Percentiles rank a stretch among this genome's conserved stretches.
phyloP scores from a whole-genome alignment of 164 flowering plant species.

The Dillenia suffruticosa region DNA sequence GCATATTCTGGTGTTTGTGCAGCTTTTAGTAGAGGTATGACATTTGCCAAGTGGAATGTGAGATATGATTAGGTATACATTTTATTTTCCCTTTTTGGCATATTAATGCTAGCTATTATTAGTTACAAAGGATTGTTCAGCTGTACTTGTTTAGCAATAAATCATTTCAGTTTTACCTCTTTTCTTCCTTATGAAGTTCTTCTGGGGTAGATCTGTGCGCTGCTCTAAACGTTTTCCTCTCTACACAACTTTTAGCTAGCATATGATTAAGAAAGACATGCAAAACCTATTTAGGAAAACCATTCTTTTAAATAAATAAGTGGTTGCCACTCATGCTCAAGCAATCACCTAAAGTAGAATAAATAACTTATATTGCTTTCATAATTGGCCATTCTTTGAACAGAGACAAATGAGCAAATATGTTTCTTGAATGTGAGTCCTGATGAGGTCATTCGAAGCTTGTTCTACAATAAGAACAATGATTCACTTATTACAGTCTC shows the following conservation, averaged over 20 bases:
- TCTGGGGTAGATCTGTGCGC: too few relatives aligned
- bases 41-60: neutral
- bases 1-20: conserved; percentile 99
- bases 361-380: neutral
- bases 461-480: conserved; percentile 95
- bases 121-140: too few relatives aligned
- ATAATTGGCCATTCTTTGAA: conserved; percentile 16
- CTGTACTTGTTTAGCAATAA: too few relatives aligned
- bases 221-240: too few relatives aligned
- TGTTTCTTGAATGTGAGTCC: conserved; percentile 91
- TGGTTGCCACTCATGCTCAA: neutral
- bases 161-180: too few relatives aligned
- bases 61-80: too few relatives aligned
- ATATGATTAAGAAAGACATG: too few relatives aligned
- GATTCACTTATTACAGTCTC: conserved; percentile 98
- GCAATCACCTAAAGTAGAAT: neutral
- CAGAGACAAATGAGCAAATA: conserved; percentile 88
- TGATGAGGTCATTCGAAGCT: conserved; percentile 94
- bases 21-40: conserved; percentile 89
- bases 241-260: too few relatives aligned
- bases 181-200: too few relatives aligned
- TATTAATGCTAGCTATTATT: too few relatives aligned
- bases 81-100: too few relatives aligned
- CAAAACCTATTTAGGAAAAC: too few relatives aligned
- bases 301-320: neutral